Evolutionary conservation across 2,329 filamentous ascomycete genomes (phyloP), one percentile per base, ranked within the genome.

Genomic region (Verruconis gallopava): DNA sequence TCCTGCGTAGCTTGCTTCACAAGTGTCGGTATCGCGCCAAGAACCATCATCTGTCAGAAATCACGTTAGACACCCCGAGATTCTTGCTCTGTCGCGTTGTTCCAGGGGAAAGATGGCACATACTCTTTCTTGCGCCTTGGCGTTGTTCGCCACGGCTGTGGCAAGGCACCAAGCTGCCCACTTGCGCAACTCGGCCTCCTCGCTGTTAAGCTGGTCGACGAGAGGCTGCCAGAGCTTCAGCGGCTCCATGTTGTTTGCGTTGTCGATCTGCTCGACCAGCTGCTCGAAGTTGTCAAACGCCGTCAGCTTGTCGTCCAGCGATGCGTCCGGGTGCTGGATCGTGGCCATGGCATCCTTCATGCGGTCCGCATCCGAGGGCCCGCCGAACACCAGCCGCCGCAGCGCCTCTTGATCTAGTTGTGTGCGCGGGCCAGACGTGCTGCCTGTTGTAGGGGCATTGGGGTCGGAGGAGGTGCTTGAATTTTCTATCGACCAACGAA

Each of bases 201-300:
- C 68, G 53, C 79, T 71, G 38, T 70, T 67, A 12, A 98, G 68
- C 48, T 81, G 75, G 5, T 69, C 63, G 9, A 95, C 67, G 30
- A 98, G 68, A 6, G 85, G 85, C 9, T 74, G 72, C 91, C 91
- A 98, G 21, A 96, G 70, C 4, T 73, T 72, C 15, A 95, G 66
- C 20, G 73, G 73, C 49, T 78, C 78, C 51, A 98, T 74, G 64
- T 95, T 93, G 68, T 96, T 98, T 45, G 91, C 89, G 60, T 98
- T 98, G 69, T 98, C 91, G 52, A 96, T 77, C 48, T 75, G 78
- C 67, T 95, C 86, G 53, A 95, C 81, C 45, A 94, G 69, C 61
- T 93, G 85, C 66, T 94, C 88, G 48, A 95, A 81, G 65, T 95
- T 94, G 72, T 94, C 88, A 62, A 93, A 93, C 28, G 88, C 88